phyloP scores from a whole-genome alignment of 768 basidiomycete species.

The Mycena rosella region DNA sequence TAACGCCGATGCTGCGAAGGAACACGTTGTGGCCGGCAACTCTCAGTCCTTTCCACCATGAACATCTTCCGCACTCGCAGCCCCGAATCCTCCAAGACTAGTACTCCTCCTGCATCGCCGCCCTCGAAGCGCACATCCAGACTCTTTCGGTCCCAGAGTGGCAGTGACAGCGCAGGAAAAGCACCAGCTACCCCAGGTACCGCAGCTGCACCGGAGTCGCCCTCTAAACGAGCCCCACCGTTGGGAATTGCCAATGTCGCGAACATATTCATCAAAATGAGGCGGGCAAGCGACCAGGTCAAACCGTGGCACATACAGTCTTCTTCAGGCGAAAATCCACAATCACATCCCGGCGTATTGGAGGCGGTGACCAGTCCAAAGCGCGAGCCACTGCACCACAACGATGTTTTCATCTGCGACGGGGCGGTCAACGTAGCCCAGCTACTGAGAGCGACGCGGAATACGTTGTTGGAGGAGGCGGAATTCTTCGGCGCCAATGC shows the following conservation, averaged over 20 bases:
- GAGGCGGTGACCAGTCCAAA: constrained; percentile 41
- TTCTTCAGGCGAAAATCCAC: constrained; percentile 53
- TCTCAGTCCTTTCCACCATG: constrained; percentile 26
- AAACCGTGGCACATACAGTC: constrained; percentile 47
- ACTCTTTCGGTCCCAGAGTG: constrained; percentile 22
- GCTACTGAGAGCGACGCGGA: constrained; percentile 69
- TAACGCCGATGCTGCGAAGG: constrained; percentile 16
- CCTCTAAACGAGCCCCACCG: constrained; percentile 35
- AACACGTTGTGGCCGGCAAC: constrained; percentile 19
- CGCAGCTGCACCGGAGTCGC: constrained; percentile 12
- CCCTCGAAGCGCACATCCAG: constrained; percentile 16
- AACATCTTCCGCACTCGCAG: constrained; percentile 26
- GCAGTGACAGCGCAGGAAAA: not conserved
- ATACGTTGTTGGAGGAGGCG: constrained; percentile 63
- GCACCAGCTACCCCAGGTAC: constrained; percentile 11
- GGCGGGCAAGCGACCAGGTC: constrained; percentile 49
- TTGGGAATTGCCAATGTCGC: constrained; percentile 58
- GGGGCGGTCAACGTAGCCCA: constrained; percentile 73
- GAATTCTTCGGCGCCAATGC: constrained; percentile 66
- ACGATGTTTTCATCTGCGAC: constrained; percentile 67
- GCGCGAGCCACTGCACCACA: constrained; percentile 44
- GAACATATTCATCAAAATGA: constrained; percentile 67
- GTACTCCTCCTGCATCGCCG: constrained; percentile 22
- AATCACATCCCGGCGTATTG: constrained; percentile 52
- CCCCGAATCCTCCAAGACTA: constrained; percentile 15